A percentile compares a stretch with the other conserved stretches of the same genome.
phyloP scores from a whole-genome alignment of 1,284 basidiomycete species.

The Irpex sp. region DNA sequence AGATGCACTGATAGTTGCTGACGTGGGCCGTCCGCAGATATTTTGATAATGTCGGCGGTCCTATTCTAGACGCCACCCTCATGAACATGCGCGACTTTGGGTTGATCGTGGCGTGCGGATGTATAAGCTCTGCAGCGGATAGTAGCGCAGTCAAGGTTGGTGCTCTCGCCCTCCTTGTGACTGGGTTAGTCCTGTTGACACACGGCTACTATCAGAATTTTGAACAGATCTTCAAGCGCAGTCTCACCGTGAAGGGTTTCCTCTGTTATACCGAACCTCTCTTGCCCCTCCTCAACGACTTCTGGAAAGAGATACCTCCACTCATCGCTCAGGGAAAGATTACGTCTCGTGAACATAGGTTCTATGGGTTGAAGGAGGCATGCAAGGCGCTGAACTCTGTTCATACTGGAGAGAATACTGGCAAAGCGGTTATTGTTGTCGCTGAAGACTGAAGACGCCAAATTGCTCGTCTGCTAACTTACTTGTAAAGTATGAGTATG shows the following conservation, averaged over 20 bases:
- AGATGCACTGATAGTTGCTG: neutral
- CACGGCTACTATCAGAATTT: too few relatives aligned
- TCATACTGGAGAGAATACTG: conserved; percentile 11
- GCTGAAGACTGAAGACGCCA: neutral
- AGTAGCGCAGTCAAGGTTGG: conserved; percentile 6
- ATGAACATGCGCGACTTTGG: conserved; percentile 41
- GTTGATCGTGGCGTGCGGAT: conserved; percentile 49
- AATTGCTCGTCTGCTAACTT: neutral
- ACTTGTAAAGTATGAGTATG: neutral
- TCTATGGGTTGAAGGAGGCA: conserved; percentile 8
- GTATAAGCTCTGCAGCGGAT: conserved; percentile 7
- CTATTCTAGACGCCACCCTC: conserved; percentile 37
- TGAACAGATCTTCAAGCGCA: conserved; percentile 12
- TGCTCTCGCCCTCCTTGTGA: too few relatives aligned
- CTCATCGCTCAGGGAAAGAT: conserved; percentile 13
- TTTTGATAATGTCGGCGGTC: conserved; percentile 49
- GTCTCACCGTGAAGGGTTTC: conserved; percentile 12
- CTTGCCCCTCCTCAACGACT: neutral
- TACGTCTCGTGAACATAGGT: conserved; percentile 10
- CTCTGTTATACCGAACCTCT: neutral
- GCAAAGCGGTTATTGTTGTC: conserved; percentile 13
- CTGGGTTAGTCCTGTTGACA: too few relatives aligned
- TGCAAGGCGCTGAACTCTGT: conserved; percentile 10
- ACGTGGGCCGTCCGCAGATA: conserved; percentile 22
- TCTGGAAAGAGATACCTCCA: conserved; percentile 8